Base-by-base conservation (phyloP, 176 grass and related monocot species). In the Eragrostis curvula region DNA sequence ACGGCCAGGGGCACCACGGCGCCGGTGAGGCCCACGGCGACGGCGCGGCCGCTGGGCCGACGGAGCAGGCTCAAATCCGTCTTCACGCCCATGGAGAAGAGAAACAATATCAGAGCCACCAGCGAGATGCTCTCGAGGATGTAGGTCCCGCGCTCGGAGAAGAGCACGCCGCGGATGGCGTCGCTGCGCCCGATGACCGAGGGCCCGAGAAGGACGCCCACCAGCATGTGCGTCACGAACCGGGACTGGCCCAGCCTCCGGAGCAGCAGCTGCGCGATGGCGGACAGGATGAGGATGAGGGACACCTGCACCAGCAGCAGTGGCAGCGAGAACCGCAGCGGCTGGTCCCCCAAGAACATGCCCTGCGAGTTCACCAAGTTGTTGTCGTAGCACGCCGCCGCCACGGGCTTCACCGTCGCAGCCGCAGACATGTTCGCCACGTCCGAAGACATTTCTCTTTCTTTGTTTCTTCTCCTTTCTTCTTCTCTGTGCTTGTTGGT, bases 1-100 rank as follows among this genome's bases (percentile, higher is more conserved):
- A 97, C 57, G 28, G 72, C 68, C 21, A 94, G 79, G 24, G 94
- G 94, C 13, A 97, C 87, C 15, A 92, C 4, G n/a, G 85, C 69
- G 44, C 91, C 72, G 2, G 71, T 78, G 28, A 86, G 28, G 66
- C 89, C 91, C 8, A 97, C 87, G 79, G 82, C 87, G 13, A 97
- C 17, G 12, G 91, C 87, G 12, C 79, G 71, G 12, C 70, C 77
- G 16, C 83, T 81, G 46, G 91, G 91, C 13, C 87, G 88, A 13
- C 69, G 79, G 55, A 94, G 65, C 1, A 94, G 51, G 81, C 59
- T 66, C 4, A 97, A 53, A 71, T 97, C 91, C 5, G 91, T 97
- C 74, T 93, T 94, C 79, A 94, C 86, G 50, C 91, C 88, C 82
- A 91, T 83, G 66, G 89, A 86, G 79, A 97, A 97, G 45, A 97